phyloP scores from a whole-genome alignment of 2,329 filamentous ascomycete genomes.

The Fusarium circinatum region DNA sequence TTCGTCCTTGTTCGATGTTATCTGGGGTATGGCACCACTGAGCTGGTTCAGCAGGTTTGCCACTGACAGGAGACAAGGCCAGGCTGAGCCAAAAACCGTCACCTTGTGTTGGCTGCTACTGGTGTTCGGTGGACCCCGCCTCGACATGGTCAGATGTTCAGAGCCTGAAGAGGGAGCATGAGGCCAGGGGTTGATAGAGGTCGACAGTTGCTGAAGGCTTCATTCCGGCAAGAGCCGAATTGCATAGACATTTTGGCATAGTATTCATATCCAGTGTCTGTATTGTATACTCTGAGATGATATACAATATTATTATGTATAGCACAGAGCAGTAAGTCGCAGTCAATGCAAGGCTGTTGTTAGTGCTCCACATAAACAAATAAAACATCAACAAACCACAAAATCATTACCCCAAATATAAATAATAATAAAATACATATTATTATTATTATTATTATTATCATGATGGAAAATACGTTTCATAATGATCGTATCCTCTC shows the following conservation, averaged over 20 bases:
- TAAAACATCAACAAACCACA: not conserved
- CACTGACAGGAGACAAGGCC: not conserved
- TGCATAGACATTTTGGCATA: not conserved
- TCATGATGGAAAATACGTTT: not conserved
- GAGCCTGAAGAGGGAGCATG: constrained; percentile 30
- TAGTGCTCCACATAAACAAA: constrained; percentile 2
- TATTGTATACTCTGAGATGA: not conserved
- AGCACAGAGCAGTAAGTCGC: not conserved
- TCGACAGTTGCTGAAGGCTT: constrained; percentile 18
- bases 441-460: not conserved
- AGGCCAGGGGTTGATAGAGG: constrained; percentile 25
- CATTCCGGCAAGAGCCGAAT: constrained; percentile 28
- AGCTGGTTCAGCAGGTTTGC: constrained; percentile 19
- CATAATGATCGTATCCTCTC: not conserved
- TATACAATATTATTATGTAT: not conserved
- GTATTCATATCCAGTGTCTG: not conserved
- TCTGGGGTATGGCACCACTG: constrained; percentile 39
- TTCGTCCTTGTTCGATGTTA: constrained; percentile 35
- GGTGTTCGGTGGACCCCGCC: constrained; percentile 33
- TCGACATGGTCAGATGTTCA: constrained; percentile 32
- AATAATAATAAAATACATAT: not conserved
- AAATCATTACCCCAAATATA: not conserved
- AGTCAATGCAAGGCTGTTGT: not conserved
- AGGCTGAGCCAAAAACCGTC: not conserved
- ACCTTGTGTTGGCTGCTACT: constrained; percentile 2